phyloP scores from a whole-genome alignment of 441 rosid genomes.

The Cnidoscolus chayamansa region DNA sequence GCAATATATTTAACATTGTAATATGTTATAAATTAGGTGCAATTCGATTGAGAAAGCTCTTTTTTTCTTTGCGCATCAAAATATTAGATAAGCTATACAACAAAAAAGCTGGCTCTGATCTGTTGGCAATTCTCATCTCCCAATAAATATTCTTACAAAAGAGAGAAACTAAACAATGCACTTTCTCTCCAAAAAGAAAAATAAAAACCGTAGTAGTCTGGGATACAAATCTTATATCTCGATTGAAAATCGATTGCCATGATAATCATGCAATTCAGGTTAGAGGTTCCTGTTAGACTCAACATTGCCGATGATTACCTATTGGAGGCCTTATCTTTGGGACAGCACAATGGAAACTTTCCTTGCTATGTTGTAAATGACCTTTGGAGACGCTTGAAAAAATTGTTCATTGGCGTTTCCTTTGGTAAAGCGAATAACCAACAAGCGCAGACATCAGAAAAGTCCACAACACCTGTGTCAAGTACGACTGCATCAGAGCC shows the following conservation, averaged over 20 bases:
- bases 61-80: no score
- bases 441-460: conserved; percentile 94
- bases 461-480: conserved; percentile 91
- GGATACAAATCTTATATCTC: neutral
- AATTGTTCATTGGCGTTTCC: conserved; percentile 56
- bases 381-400: neutral
- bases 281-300: conserved; percentile 24
- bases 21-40: no score
- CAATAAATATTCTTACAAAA: no score
- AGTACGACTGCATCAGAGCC: neutral
- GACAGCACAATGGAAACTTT: neutral
- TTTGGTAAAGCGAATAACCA: conserved; percentile 94
- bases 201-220: neutral
- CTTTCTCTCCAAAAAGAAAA: no score
- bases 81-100: no score
- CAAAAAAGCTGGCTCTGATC: no score
- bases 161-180: no score
- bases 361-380: neutral
- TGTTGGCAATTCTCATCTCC: no score
- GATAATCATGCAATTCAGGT: conserved; percentile 15
- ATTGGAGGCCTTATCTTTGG: no score
- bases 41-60: no score
- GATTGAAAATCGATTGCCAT: neutral
- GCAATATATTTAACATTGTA: neutral
- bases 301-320: neutral